Base-by-base conservation (phyloP, 257 asterid species). In the Leptodermis oblonga region DNA sequence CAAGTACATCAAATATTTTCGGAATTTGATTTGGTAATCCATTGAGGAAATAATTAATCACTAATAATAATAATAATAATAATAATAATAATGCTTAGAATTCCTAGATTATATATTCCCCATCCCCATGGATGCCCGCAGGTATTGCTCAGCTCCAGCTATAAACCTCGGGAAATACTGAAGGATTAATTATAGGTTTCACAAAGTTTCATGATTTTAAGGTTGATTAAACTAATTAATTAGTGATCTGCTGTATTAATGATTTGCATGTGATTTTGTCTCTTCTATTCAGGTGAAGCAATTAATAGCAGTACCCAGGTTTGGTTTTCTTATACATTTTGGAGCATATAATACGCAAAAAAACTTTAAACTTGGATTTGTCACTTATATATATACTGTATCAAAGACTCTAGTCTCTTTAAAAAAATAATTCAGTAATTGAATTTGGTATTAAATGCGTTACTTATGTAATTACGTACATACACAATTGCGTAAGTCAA, bases 141-240 rank as follows among this genome's bases (percentile, higher is more conserved):
- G 46, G 46, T 41, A 41, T 5, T 41, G 12, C 8, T 41, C 20
- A 10, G 6, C 28, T 6, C 18, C 61, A 23, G 61, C 61, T 67
- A 9, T 7, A 25, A 26, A 56, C 34, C 37, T 15, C 1, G 41
- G 39, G 63, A 56, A 9, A 56, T 14, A 11, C 4, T 53, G 63
- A 56, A 14, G 39, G 4, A 28, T 56, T 56, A 26, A 28, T 26
- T 56, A 20, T 56, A 15, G 37, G 39, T 3, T 3, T 30, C 30
- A 7, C 10, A 5, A 14, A 80, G 34, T 25, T 65, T 51, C 59
- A 65, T 53, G 64, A 77, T 51, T 71, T n/a, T 58, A 71, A 62
- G 23, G 73, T 76, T 77, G 77, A 68, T 70, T 25, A 23, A 25
- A n/a, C n/a, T n/a, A n/a, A n/a, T n/a, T n/a, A n/a, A n/a, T n/a